Base-by-base conservation (phyloP, 1,139 yeast genomes). In the Suhomyces terraborum region DNA sequence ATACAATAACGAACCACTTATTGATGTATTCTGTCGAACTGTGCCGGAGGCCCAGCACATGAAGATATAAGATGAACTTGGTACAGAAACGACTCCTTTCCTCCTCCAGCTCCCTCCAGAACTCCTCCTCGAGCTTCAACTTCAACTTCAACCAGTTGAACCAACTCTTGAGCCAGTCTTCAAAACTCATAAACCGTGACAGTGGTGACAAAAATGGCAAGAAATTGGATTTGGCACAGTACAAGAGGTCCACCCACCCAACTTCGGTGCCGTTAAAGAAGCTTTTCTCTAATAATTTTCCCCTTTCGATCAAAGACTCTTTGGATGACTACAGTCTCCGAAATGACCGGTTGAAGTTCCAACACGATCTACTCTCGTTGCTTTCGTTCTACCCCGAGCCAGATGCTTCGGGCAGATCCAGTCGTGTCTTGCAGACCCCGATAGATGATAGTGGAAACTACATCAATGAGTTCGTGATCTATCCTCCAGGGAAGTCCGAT, bases 391-490 rank as follows among this genome's bases (percentile, higher is more conserved):
- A 56, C 43, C 76, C 76, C 1, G 36, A 58, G 8, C 44, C 59
- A 3, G 74, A 69, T 41, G 12, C 48, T 1, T 7, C 32, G 4
- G 76, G 76, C 1, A 45, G 71, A 13, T 46, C 59, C 4, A 60
- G 69, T 2, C 54, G 64, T 29, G 67, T 69, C 1, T 36, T 73
- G 6, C 62, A 63, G 37, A 65, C 73, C 0, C 56, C 60, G 14
- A 62, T 81, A 2, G 79, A 75, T 28, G 61, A 62, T 6, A 67
- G 67, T 2, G 67, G 67, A 1, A 58, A 79, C 38, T 74, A 64
- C 46, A 82, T 84, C 35, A 84, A 84, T 53, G 93, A 84, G 57
- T 79, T 81, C 54, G 76, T 73, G 39, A 78, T 83, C 2, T 66
- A 70, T 40, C 84, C 87, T 0, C 61, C 63, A 4, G 59, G 62